Conservation (phyloP, 495 filamentous ascomycete genomes). For the Xylaria grammica region DNA sequence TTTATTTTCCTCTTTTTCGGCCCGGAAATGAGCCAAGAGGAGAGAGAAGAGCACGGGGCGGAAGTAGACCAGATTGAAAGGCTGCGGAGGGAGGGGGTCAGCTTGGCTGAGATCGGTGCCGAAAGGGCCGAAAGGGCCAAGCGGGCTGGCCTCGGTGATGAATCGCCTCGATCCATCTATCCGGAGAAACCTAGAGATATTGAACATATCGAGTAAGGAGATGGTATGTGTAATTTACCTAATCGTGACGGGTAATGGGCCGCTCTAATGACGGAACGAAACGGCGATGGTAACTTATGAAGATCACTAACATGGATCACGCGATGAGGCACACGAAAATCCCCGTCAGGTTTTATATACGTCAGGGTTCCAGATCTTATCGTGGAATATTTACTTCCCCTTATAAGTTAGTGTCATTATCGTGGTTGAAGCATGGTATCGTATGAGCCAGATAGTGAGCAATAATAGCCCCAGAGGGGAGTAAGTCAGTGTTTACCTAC, state of each 20-base stretch:
- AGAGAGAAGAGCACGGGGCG: conserved; percentile 13
- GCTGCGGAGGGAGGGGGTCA: conserved; percentile 24
- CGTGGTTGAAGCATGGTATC: not conserved
- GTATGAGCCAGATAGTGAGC: too few species aligned
- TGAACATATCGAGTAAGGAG: conserved; percentile 10
- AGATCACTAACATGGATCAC: not conserved
- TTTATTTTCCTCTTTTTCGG: conserved; percentile 75
- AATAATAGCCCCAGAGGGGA: too few species aligned
- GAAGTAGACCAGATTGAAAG: conserved; percentile 15
- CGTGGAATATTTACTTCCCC: not conserved
- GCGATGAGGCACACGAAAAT: not conserved
- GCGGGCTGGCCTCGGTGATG: not conserved
- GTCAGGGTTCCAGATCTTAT: not conserved
- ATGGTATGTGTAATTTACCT: not conserved
- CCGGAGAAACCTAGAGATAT: conserved; percentile 16
- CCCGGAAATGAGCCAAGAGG: conserved; percentile 58
- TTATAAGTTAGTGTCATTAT: not conserved
- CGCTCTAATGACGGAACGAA: not conserved
- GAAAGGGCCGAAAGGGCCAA: conserved; percentile 13
- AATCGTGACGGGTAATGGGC: not conserved
- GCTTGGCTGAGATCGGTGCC: conserved; percentile 15
- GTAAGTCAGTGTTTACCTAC: not conserved
- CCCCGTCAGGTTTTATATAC: not conserved
- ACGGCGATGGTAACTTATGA: not conserved
- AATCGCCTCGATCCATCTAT: not conserved